Evolutionary conservation across 169 alveolate species (phyloP), one percentile per base, ranked within the genome.

Genomic region (Plasmodium inui): DNA sequence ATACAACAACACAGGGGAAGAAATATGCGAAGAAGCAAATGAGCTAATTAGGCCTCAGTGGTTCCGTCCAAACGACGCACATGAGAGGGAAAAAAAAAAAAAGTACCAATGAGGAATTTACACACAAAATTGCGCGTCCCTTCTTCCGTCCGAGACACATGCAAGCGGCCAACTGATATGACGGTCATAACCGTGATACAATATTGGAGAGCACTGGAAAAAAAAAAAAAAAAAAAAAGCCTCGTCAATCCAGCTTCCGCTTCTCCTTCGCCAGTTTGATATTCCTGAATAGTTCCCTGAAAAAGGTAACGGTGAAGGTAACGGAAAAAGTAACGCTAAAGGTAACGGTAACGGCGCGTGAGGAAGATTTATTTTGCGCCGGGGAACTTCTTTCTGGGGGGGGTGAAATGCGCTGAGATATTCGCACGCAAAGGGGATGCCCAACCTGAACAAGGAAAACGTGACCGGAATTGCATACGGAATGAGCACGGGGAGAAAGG

Each of bases 391-490:
- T 4, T 7, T 19, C 28, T 14, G 71, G n/a, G 12, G n/a, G 19
- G 5, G 12, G n/a, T 8, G 5, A 17, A 55, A 55, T 39, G 39
- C 22, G 26, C 17, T 17, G n/a, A 28, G 37, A 28, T 3, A 0
- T 5, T 9, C 22, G 7, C n/a, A 82, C 39, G 9, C 0, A 55
- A 19, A 6, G 10, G 34, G 39, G 30, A 12, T 26, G 19, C 70
- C 61, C 46, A n/a, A 91, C 95, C 74, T 81, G 95, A 80, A 91
- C 19, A 91, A 50, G 0, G 95, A 61, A 71, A 32, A 34, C 5
- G 55, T 37, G 2, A 82, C 78, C 19, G 95, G 95, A n/a, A 91
- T 34, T 19, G 74, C 79, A 44, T 30, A 91, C 2, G 95, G 95
- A 34, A 91, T 46, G 37, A 80, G 76, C 12, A 71, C 30, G 34